Evolutionary conservation across 345 rosid genomes (phyloP).

Genomic region (Turnera subulata): DNA sequence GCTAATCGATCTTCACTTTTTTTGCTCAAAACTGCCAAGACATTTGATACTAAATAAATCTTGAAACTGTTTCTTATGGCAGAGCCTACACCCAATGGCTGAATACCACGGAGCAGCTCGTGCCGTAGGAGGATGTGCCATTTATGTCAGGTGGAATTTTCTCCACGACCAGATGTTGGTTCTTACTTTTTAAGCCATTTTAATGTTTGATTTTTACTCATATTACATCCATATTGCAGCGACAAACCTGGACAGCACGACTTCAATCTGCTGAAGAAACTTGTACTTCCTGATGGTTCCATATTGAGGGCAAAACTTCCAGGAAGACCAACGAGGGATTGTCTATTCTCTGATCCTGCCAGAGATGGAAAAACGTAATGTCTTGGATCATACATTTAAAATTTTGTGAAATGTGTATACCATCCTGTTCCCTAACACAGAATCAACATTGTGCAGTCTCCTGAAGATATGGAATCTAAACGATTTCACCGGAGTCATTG

Average conservation of each 20-base stretch:
- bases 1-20: slow-evolving; percentile 3
- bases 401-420: neutral
- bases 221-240: slow-evolving; percentile 20
- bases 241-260: slow-evolving; percentile 71
- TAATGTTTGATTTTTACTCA: neutral
- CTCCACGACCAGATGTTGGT: neutral
- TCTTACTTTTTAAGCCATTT: neutral
- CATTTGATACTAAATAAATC: neutral
- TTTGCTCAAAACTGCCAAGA: neutral
- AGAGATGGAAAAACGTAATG: slow-evolving; percentile 56
- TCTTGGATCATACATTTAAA: neutral
- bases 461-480: slow-evolving; percentile 68
- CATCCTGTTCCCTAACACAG: slow-evolving; percentile 3
- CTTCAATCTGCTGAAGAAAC: slow-evolving; percentile 54
- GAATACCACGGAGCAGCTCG: slow-evolving; percentile 73
- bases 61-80: slow-evolving; percentile 10
- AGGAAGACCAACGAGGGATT: slow-evolving; percentile 64
- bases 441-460: slow-evolving; percentile 31
- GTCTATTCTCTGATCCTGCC: slow-evolving; percentile 59
- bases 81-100: slow-evolving; percentile 72
- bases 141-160: slow-evolving; percentile 48
- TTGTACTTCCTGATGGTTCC: slow-evolving; percentile 65
- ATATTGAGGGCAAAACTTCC: slow-evolving; percentile 68
- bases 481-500: slow-evolving; percentile 51
- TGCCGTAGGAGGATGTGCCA: slow-evolving; percentile 56